Base-by-base conservation (phyloP, 176 grass and related monocot genomes). In the Rhynchospora tenuis region DNA sequence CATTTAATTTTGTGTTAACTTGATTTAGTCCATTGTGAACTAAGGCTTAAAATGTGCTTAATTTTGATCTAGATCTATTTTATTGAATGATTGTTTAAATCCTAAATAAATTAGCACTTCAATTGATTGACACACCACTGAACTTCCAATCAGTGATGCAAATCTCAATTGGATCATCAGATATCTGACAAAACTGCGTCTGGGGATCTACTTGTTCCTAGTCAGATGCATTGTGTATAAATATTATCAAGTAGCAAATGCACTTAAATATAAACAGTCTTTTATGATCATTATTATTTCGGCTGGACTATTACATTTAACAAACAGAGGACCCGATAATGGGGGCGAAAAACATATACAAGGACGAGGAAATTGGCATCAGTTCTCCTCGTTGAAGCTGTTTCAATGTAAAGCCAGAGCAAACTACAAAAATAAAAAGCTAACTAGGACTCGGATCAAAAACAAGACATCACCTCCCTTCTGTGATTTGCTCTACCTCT, bases 391-490 rank as follows among this genome's bases (percentile, higher is more conserved):
- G 47, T 5, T 17, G 0, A 54, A 76, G 23, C 11, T 24, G 2
- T 52, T 74, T n/a, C 71, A 27, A 54, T 28, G 0, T 23, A 76
- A 76, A 76, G 10, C 72, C 72, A 29, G 55, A 55, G 23, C 48
- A 7, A 69, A 76, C 11, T 76, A 76, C 12, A 55, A 55, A 5
- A 26, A 26, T 44, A 26, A 73, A 73, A 76, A 52, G 22, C 43
- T 9, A 24, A 28, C 5, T 29, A 27, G 48, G 28, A 13, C 23
- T 54, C 45, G 16, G n/a, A 52, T 66, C 15, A 13, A 20, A 31
- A 82, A 65, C 12, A 64, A 48, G 59, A 82, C 4, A 42, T 82
- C 59, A 82, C 45, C 60, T 82, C 33, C n/a, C 44, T 23, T 66
- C n/a, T 48, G 59, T 43, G 20, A 82, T 65, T 43, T 27, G 14